Conservation (phyloP, 2,329 filamentous ascomycete species). For the Zopfia rhizophila region DNA sequence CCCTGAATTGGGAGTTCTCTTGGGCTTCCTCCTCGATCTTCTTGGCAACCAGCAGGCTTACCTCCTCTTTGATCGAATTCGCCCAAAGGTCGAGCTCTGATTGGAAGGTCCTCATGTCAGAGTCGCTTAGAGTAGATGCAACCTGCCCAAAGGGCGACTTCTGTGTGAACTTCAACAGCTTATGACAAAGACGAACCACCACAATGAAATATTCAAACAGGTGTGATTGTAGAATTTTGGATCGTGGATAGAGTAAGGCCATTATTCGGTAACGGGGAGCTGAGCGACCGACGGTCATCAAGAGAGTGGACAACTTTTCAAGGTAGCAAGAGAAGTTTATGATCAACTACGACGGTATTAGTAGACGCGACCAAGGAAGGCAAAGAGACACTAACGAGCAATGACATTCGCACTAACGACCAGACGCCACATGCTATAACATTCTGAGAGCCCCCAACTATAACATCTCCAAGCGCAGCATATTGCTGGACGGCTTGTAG, state of each 20-base stretch:
- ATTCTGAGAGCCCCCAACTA: constrained; percentile 55
- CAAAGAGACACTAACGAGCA: constrained; percentile 47
- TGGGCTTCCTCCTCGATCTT: constrained; percentile 34
- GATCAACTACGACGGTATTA: constrained; percentile 32
- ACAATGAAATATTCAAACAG: constrained; percentile 53
- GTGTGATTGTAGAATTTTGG: constrained; percentile 42
- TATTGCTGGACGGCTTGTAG: constrained; percentile 54
- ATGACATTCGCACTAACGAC: constrained; percentile 51
- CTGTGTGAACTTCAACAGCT: constrained; percentile 40
- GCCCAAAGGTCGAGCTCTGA: constrained; percentile 46
- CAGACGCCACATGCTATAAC: constrained; percentile 56
- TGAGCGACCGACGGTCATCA: constrained; percentile 52
- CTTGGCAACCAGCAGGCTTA: constrained; percentile 25
- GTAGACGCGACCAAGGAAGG: too few relatives aligned
- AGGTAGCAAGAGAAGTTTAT: constrained; percentile 42
- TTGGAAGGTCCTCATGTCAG: constrained; percentile 48
- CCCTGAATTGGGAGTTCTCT: constrained; percentile 32
- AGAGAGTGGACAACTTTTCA: constrained; percentile 50
- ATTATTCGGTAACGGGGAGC: constrained; percentile 53
- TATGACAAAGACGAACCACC: constrained; percentile 51
- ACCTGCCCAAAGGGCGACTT: constrained; percentile 45
- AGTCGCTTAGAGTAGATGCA: constrained; percentile 35
- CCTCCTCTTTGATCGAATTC: constrained; percentile 49
- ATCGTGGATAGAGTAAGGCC: constrained; percentile 49
- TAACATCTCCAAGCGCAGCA: constrained; percentile 49